A percentile compares a stretch with the other conserved stretches of the same genome.
These are phyloP conservation scores for Gyromitra esculenta DNA, from an alignment of 2,329 filamentous ascomycete species.

Conservation along the genomic window DNA sequence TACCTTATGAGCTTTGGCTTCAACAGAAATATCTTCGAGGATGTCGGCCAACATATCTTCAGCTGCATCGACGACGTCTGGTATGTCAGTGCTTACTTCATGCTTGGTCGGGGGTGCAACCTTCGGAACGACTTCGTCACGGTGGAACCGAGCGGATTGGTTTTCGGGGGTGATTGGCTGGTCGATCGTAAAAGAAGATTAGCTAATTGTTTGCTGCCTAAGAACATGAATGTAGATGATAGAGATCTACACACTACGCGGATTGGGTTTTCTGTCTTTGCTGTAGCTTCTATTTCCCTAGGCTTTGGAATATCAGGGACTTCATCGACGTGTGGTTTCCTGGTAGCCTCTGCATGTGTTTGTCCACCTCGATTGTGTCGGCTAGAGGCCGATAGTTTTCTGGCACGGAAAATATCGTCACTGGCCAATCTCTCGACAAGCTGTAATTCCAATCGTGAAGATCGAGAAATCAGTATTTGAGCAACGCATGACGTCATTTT, in stretches of 20 bases:
- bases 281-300: conserved; percentile 1
- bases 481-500: conserved; percentile 36
- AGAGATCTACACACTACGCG: conserved; percentile 24
- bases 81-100: conserved; percentile 14
- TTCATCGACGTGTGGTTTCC: conserved; percentile 1
- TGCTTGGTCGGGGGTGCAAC: conserved; percentile 35
- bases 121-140: conserved; percentile 47
- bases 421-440: conserved; percentile 42
- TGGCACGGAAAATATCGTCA: conserved; percentile 2
- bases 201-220: background rate
- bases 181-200: conserved; percentile 1
- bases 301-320: conserved; percentile 24
- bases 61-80: conserved; percentile 1
- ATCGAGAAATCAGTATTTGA: background rate
- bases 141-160: conserved; percentile 39
- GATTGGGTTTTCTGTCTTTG: conserved; percentile 17
- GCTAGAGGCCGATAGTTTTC: conserved; percentile 15
- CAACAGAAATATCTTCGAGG: conserved; percentile 20
- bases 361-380: background rate
- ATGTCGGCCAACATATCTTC: background rate
- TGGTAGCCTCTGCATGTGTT: background rate
- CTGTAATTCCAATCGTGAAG: conserved; percentile 22
- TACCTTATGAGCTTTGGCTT: conserved; percentile 3
- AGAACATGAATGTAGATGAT: background rate
- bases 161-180: conserved; percentile 49